phyloP scores from a whole-genome alignment of 257 asterid genomes.

The Ilex aquifolium region DNA sequence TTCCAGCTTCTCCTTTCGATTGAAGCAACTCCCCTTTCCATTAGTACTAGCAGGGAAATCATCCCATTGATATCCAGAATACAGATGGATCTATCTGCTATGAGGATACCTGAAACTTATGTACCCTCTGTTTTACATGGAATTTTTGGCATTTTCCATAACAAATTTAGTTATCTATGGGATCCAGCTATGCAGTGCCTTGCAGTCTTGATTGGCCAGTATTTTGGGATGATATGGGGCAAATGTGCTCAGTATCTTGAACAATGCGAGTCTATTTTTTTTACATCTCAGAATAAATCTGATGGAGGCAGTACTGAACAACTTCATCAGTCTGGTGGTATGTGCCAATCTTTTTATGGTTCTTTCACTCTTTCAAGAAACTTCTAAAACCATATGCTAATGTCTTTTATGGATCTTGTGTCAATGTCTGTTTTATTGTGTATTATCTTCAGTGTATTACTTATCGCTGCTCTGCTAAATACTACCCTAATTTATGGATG shows the following conservation, averaged over 20 bases:
- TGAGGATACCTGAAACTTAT: constrained; percentile 51
- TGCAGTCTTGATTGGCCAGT: constrained; percentile 46
- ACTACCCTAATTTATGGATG: too few species aligned
- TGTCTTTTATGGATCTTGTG: background rate
- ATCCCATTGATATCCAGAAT: constrained; percentile 55
- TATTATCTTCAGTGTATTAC: too few species aligned
- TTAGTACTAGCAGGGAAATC: constrained; percentile 61
- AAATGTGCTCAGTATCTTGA: constrained; percentile 53
- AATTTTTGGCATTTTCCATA: constrained; percentile 70
- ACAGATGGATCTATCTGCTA: constrained; percentile 55
- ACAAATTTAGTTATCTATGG: constrained; percentile 63
- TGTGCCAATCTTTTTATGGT: constrained; percentile 10
- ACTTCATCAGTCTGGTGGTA: constrained; percentile 42
- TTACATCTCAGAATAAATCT: constrained; percentile 36
- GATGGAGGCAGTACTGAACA: constrained; percentile 24
- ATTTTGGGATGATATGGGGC: constrained; percentile 55
- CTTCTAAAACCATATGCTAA: background rate
- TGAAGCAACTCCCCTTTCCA: constrained; percentile 66
- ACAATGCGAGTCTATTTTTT: constrained; percentile 44
- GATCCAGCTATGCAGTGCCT: constrained; percentile 77
- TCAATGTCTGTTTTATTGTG: too few species aligned
- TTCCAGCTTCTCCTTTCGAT: constrained; percentile 57
- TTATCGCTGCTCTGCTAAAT: too few species aligned
- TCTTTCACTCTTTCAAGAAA: background rate
- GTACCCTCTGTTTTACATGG: constrained; percentile 57